These are phyloP conservation scores for Boletellus deceptivus DNA, from an alignment of 1,284 basidiomycete species.

Conservation along the genomic window DNA sequence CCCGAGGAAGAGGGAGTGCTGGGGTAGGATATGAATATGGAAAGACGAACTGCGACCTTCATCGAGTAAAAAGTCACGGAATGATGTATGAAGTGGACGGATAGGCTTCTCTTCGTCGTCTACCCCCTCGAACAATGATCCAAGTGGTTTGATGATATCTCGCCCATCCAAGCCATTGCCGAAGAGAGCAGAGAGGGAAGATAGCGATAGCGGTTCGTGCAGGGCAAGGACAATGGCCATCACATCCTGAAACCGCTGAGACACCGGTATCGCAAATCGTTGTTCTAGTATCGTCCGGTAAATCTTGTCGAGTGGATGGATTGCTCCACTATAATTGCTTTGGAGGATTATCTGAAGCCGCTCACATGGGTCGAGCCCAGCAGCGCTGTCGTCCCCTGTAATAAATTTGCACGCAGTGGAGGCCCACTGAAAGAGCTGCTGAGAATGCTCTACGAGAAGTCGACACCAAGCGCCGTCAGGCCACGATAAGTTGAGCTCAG, in stretches of 20 bases:
- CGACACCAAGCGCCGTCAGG: slow-evolving; percentile 4
- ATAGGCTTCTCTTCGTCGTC: neutral
- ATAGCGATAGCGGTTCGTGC: neutral
- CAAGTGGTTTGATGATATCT: neutral
- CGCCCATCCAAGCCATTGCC: neutral
- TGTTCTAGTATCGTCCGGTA: neutral
- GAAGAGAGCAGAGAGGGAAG: neutral
- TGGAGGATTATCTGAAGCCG: neutral
- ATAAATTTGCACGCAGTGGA: slow-evolving; percentile 9
- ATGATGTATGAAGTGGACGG: neutral
- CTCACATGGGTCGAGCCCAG: neutral
- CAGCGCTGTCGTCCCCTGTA: neutral
- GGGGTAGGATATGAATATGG: neutral
- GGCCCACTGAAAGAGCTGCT: slow-evolving; percentile 11
- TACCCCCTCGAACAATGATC: neutral
- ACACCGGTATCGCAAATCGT: no score
- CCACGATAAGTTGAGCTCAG: neutral
- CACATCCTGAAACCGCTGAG: neutral
- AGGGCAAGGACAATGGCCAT: neutral
- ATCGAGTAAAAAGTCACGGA: neutral
- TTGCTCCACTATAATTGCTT: no score
- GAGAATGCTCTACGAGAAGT: neutral
- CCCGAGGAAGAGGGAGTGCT: neutral
- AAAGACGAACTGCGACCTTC: neutral
- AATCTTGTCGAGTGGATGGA: neutral